Base-by-base conservation (phyloP, 805 yeast species). In the Candida sakaeoensis region DNA sequence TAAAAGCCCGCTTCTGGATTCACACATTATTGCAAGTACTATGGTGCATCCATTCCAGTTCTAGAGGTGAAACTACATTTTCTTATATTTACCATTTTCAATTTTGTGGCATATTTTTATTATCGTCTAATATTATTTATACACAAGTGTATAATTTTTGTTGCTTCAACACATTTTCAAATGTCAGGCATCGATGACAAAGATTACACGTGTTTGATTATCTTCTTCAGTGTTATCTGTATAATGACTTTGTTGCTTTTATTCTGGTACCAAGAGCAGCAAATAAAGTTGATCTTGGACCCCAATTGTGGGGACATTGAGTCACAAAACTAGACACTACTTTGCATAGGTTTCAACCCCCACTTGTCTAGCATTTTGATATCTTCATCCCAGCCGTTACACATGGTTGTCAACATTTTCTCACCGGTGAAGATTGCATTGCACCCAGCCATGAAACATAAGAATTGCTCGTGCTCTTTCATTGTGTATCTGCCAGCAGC, bases 331-430 rank as follows among this genome's bases (percentile, higher is more conserved):
- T 19, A 31, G 19, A 31, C 22, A 31, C n/a, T 19, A 31, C 34
- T 19, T 51, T 70, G 61, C 80, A 77, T 74, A 33, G 81, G 81
- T 47, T 58, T 60, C 50, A 80, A 49, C 0, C 93, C 93, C 90
- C 90, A 85, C 50, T 72, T 77, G 5, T 60, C 55, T 22, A 85
- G 62, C 87, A 85, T 77, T 7, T 60, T 72, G 42, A 72, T 82
- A 54, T 85, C 93, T 51, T 83, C 90, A 33, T 84, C 87, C 90
- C 91, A 85, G 5, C 88, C 89, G 49, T 77, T 81, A 55, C 91
- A 84, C 79, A 80, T 77, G 3, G 93, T 85, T 2, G 93, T 85
- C 41, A 85, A 63, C 91, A 85, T 85, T 48, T 74, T 77, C 57
- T 84, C 81, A 26, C 93, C 93, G 1, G 90, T 85, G 59, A 85